Evolutionary conservation across 345 rosid genomes (phyloP), one percentile per base, ranked within the genome.

Genomic region (Euphorbia peplus): DNA sequence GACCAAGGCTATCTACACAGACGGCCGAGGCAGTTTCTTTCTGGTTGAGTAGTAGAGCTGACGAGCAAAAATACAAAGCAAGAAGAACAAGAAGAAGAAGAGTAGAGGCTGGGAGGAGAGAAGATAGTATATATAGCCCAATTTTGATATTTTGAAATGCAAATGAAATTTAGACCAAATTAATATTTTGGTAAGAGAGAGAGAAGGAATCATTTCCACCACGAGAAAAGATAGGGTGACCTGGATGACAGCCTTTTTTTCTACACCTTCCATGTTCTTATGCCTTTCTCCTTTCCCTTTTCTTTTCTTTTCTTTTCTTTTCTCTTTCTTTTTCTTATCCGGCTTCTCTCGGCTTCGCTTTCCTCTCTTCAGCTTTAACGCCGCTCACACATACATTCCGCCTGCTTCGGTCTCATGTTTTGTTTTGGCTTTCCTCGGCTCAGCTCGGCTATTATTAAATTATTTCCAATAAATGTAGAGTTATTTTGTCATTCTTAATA

Each of bases 201-300:
- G 18, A 12, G 69, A 32, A 70, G 62, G 79, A 78, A 81, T 81
- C 85, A 83, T 81, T 83, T 60, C 75, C 67, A 62, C 74, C 81
- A 74, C 69, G 66, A 71, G 76, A 71, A 81, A 78, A 60, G 79
- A 77, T 73, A 73, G 75, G 71, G 77, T 85, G 84, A 81, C 81
- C 84, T 81, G 85, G 77, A 75, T 71, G 82, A 69, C 79, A 76
- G 79, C 66, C 24, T 44, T 44, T 58, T 63, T 28, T 14, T 16
- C 42, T 16, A 39, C 29, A 59, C 25, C 56, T 56, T 65, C 19
- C 12, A 57, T 47, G 30, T 41, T 55, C 50, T 28, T 55, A 1
- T 44, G 50, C 50, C 50, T 44, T 44, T 44, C 1, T 39, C 56
- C 30, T 7, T 19, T 53, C 1, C 15, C 63, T 4, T 16, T 8